A percentile compares a stretch with the other conserved stretches of the same genome.
Evolutionary conservation across 2,329 filamentous ascomycete species (phyloP).

Genomic region (Fusarium agapanthi): DNA sequence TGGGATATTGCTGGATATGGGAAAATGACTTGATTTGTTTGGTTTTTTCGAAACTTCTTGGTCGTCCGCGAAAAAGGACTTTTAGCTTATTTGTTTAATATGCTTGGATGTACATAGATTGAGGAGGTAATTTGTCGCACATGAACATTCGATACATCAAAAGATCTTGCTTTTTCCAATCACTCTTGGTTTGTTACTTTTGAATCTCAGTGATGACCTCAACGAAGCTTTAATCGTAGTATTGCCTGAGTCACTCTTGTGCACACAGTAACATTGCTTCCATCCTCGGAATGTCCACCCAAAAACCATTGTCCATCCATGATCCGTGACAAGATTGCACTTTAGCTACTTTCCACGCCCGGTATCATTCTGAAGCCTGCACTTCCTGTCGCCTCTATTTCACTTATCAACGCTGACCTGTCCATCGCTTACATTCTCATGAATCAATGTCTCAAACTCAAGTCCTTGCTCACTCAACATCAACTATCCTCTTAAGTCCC

Average conservation of each 20-base stretch:
- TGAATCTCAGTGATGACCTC: not conserved
- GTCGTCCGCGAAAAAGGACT: not conserved
- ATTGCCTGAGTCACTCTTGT: not conserved
- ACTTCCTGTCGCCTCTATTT: not conserved
- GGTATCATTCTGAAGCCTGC: not conserved
- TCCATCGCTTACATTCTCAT: not conserved
- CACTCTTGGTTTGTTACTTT: no score
- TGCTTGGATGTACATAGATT: not conserved
- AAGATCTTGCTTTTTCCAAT: not conserved
- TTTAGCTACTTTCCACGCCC: not conserved
- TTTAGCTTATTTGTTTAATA: conserved; percentile 25
- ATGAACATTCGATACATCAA: not conserved
- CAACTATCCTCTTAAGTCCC: not conserved
- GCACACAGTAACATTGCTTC: not conserved
- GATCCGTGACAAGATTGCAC: not conserved
- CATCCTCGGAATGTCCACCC: fast-evolving
- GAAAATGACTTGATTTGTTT: conserved; percentile 1
- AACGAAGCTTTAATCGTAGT: not conserved
- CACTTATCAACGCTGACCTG: not conserved
- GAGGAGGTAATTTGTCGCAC: not conserved
- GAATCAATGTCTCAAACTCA: not conserved
- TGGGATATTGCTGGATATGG: not conserved
- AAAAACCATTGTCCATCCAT: not conserved
- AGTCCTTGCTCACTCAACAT: not conserved
- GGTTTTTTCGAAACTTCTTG: not conserved